Evolutionary conservation across 805 yeast genomes (phyloP).

Genomic region (Candida patagonica): DNA sequence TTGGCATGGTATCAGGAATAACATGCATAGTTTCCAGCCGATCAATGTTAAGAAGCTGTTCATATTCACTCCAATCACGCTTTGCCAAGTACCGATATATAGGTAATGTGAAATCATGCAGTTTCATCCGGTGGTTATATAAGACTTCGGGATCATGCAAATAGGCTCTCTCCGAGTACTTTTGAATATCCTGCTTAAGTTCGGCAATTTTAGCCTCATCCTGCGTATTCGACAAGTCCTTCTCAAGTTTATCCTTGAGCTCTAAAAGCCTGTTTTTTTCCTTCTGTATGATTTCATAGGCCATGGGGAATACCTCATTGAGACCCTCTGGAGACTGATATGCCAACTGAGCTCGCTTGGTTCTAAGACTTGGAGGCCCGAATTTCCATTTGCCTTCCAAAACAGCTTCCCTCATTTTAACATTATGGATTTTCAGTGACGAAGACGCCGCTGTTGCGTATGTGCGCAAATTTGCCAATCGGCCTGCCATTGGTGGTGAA

Average conservation of each 20-base stretch:
- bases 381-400: constrained; percentile 16
- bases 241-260: constrained; percentile 25
- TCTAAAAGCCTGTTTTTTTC: constrained; percentile 38
- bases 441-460: not conserved
- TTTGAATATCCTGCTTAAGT: constrained; percentile 15
- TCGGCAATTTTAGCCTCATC: constrained; percentile 20
- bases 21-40: constrained; percentile 76
- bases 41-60: constrained; percentile 78
- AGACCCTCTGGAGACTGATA: constrained; percentile 64
- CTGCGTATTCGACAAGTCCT: constrained; percentile 2
- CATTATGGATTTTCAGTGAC: constrained; percentile 15
- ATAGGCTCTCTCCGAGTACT: constrained; percentile 53
- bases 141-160: constrained; percentile 74
- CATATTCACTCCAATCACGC: constrained; percentile 62
- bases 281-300: constrained; percentile 49
- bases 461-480: no score
- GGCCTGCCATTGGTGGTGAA: no score
- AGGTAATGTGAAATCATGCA: constrained; percentile 57
- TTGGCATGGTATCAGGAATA: constrained; percentile 91
- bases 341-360: constrained; percentile 21
- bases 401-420: constrained; percentile 14
- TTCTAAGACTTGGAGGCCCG: constrained; percentile 20
- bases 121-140: constrained; percentile 45
- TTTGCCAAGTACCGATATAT: constrained; percentile 66
- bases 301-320: constrained; percentile 61